Percentiles rank a stretch among this genome's conserved stretches.
phyloP scores from a whole-genome alignment of 208 protist genomes.

The Angomonas deanei region DNA sequence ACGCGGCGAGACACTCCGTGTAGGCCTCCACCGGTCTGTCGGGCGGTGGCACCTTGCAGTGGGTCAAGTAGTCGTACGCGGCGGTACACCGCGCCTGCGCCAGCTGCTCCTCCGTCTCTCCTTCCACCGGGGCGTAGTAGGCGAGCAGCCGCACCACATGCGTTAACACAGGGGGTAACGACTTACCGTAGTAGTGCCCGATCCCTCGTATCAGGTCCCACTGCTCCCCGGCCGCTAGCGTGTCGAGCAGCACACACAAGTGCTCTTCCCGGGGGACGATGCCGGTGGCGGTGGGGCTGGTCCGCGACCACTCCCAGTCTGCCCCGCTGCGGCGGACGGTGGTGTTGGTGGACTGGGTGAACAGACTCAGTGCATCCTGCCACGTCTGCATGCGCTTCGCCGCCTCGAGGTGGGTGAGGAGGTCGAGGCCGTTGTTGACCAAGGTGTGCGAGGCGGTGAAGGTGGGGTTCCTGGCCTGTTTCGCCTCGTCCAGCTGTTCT shows the following conservation, averaged over 20 bases:
- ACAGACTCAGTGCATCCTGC: conserved; percentile 62
- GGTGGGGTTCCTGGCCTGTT: conserved; percentile 23
- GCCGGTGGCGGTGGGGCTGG: neutral
- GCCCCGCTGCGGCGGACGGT: conserved; percentile 5
- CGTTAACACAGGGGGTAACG: conserved; percentile 5
- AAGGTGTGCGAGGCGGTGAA: conserved; percentile 33
- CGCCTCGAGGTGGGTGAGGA: conserved; percentile 51
- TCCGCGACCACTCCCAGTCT: neutral
- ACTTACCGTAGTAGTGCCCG: conserved; percentile 6
- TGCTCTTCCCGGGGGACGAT: conserved; percentile 34
- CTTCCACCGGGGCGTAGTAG: neutral
- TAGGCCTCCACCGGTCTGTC: conserved; percentile 57
- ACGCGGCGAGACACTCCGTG: conserved; percentile 58
- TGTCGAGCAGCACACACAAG: conserved; percentile 44
- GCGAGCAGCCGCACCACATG: neutral
- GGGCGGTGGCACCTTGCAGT: conserved; percentile 15
- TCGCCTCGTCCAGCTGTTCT: conserved; percentile 51
- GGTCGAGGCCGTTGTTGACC: conserved; percentile 64
- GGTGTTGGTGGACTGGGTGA: conserved; percentile 37
- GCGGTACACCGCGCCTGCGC: conserved; percentile 18
- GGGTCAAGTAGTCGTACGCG: conserved; percentile 37
- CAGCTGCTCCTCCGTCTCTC: neutral
- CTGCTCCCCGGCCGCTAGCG: conserved; percentile 36
- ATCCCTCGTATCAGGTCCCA: conserved; percentile 48
- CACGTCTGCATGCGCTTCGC: conserved; percentile 53